phyloP scores from a whole-genome alignment of 225 moss, liverwort and hornwort species.

The Polytrichum formosum region DNA sequence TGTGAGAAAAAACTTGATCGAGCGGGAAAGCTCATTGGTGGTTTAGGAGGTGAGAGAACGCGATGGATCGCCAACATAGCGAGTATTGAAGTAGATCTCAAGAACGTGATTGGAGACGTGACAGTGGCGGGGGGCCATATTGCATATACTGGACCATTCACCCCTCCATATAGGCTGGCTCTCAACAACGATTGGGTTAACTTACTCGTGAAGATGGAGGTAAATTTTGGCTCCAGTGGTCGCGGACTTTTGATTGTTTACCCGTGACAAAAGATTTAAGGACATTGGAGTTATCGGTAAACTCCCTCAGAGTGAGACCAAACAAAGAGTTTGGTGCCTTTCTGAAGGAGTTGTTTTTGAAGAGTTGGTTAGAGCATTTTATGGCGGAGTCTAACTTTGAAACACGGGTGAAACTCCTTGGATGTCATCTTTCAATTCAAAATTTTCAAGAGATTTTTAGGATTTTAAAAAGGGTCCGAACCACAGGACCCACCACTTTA shows the following conservation, averaged over 20 bases:
- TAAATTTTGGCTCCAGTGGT: slow-evolving; percentile 4
- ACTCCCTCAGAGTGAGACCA: too few species aligned
- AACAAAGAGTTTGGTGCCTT: too few species aligned
- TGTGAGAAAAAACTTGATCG: slow-evolving; percentile 78
- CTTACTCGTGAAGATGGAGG: slow-evolving; percentile 48
- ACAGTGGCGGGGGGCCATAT: slow-evolving; percentile 74
- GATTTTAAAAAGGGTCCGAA: too few species aligned
- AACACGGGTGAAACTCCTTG: too few species aligned
- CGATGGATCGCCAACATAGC: slow-evolving; percentile 85
- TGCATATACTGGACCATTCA: slow-evolving; percentile 87
- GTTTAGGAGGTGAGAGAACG: slow-evolving; percentile 80
- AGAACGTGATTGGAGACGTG: slow-evolving; percentile 68
- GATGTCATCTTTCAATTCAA: too few species aligned
- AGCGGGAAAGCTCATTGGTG: slow-evolving; percentile 86
- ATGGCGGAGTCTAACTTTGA: too few species aligned
- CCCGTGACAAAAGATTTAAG: too few species aligned
- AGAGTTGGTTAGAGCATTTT: too few species aligned
- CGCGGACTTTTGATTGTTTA: neutral
- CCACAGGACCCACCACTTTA: too few species aligned
- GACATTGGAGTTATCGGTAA: too few species aligned
- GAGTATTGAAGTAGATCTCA: slow-evolving; percentile 58
- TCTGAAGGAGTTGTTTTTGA: too few species aligned
- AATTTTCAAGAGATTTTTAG: too few species aligned
- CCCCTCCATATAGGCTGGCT: slow-evolving; percentile 53
- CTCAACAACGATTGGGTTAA: slow-evolving; percentile 78